Percentiles rank a stretch among this genome's conserved stretches.
These are phyloP conservation scores for Yamadazyma mexicana DNA, from an alignment of 1,139 yeast genomes.

Conservation along the genomic window DNA sequence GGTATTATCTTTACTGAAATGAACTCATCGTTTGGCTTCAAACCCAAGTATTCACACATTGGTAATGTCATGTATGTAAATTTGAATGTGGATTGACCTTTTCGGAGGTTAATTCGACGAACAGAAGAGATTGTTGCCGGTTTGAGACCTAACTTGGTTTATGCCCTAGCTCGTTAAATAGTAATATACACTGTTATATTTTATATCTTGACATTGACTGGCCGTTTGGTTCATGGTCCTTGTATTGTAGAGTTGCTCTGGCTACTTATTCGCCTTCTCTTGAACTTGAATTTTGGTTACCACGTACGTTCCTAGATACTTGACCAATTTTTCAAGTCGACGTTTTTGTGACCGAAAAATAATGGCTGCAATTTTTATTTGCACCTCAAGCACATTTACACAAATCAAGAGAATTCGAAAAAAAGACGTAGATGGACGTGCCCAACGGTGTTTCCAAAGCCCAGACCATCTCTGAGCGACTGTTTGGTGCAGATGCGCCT, in stretches of 20 bases:
- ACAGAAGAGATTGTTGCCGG: too few species aligned
- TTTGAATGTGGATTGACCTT: not conserved
- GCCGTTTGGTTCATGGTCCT: not conserved
- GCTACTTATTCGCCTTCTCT: too few species aligned
- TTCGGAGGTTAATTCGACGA: not conserved
- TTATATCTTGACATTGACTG: too few species aligned
- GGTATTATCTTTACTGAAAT: not conserved
- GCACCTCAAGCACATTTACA: not conserved
- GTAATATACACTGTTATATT: too few species aligned
- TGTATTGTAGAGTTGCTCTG: too few species aligned
- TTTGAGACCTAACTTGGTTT: too few species aligned
- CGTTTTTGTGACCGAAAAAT: not conserved
- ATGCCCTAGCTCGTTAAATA: too few species aligned
- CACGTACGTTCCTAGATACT: too few species aligned
- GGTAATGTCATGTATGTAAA: not conserved
- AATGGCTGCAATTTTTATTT: conserved; percentile 3
- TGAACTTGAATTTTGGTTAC: not conserved
- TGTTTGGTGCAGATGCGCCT: not conserved
- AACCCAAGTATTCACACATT: not conserved
- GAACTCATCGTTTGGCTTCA: too few species aligned
- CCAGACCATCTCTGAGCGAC: not conserved
- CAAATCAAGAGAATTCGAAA: not conserved
- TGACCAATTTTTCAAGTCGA: not conserved
- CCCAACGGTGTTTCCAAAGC: not conserved
- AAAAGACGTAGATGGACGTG: not conserved